Evolutionary conservation across 2,329 filamentous ascomycete genomes (phyloP).

Genomic region (Trichoderma sp.): DNA sequence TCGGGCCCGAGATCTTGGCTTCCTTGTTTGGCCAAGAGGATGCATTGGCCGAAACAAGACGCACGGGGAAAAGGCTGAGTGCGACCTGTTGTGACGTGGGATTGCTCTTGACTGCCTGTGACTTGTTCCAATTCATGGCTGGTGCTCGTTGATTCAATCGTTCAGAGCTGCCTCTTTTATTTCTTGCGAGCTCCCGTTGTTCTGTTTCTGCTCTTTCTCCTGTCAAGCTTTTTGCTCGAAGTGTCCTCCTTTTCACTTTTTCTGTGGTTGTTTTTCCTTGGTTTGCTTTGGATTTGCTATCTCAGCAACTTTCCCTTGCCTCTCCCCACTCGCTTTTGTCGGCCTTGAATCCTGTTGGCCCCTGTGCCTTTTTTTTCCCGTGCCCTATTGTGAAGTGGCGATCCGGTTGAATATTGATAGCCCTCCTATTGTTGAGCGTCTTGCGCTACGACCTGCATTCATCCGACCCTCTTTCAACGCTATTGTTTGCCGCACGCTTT

Average conservation of each 20-base stretch:
- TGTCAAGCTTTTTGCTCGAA: too few relatives aligned
- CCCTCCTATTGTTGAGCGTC: background rate
- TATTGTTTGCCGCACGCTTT: constrained; percentile 10
- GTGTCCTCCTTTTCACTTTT: background rate
- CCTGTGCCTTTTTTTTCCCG: background rate
- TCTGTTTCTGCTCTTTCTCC: background rate
- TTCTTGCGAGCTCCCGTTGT: background rate
- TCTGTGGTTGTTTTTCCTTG: background rate
- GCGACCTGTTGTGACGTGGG: constrained; percentile 5
- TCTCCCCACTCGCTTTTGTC: background rate
- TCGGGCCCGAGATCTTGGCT: background rate
- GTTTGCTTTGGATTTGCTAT: background rate
- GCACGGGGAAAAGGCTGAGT: constrained; percentile 6
- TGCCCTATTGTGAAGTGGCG: constrained; percentile 7
- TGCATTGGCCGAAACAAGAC: constrained; percentile 18
- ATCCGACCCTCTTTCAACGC: background rate
- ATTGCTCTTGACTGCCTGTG: constrained; percentile 13
- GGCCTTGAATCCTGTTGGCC: background rate
- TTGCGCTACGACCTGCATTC: background rate
- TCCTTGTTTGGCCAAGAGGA: constrained; percentile 24
- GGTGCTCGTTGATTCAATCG: constrained; percentile 1
- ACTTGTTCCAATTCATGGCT: background rate
- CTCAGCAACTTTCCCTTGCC: background rate
- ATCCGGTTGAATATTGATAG: constrained; percentile 11
- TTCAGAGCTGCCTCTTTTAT: constrained; percentile 3